Base-by-base conservation (phyloP, 805 yeast species). In the Dipodascus geniculatus region DNA sequence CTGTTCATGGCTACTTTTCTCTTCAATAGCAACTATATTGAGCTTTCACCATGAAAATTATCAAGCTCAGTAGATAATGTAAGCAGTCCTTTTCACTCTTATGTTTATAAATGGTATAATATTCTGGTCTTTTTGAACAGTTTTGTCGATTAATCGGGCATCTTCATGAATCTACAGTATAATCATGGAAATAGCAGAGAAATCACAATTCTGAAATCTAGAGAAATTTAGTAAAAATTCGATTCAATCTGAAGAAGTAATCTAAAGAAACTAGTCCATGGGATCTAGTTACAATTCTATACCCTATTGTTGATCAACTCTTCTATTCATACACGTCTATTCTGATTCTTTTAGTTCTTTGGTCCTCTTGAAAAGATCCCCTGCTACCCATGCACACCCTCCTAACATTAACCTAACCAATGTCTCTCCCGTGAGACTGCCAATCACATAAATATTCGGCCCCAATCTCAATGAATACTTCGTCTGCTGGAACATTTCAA, bases 381-480 rank as follows among this genome's bases (percentile, higher is more conserved):
- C 51, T 8, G 63, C 68, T 9, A 63, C 68, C 14, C 54, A 51
- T 2, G 61, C 57, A 48, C 65, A 59, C 2, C 63, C 57, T 1
- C 69, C 69, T 22, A 61, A 54, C 28, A 62, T 33, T 53, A 61
- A 65, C 33, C 69, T 58, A 2, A 66, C 67, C 42, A 66, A 52
- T 1, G 67, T 56, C 50, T 66, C 69, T 2, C 69, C 69, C 3
- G 63, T 56, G 19, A 66, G 53, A 54, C 67, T 63, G 9, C 69
- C 69, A 24, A 65, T 55, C 6, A 57, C 61, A 55, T 56, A 65
- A 14, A 66, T 57, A 22, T 54, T 53, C 6, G 56, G 54, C 19
- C 57, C 51, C 16, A 61, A 49, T 42, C 59, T 61, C 3, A 61
- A n/a, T n/a, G 44, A 38, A 38, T 38, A 38, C 54, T 55, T 3